phyloP scores from a whole-genome alignment of 2,329 filamentous ascomycete genomes.

The Nigrograna mackinnonii region DNA sequence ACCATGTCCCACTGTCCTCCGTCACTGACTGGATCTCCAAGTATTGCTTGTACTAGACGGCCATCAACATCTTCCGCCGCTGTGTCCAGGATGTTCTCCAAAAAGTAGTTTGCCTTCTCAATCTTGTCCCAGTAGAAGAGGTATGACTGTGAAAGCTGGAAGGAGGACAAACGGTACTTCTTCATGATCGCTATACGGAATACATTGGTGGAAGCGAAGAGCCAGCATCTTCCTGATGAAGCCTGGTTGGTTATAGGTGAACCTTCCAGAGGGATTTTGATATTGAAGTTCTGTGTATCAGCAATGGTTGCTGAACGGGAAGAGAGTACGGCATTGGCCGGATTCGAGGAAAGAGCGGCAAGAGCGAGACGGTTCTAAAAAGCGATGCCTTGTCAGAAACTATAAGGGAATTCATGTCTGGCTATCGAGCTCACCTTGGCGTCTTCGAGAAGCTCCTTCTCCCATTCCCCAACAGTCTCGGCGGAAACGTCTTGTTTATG shows the following conservation, averaged over 20 bases:
- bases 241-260: conserved; percentile 84
- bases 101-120: conserved; percentile 88
- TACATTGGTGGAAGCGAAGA: conserved; percentile 89
- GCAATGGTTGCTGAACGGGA: conserved; percentile 65
- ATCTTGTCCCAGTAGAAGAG: conserved; percentile 95
- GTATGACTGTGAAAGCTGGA: conserved; percentile 86
- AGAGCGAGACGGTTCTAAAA: conserved; percentile 73
- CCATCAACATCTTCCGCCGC: conserved; percentile 70
- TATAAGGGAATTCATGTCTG: neutral
- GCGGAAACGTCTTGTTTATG: conserved; percentile 51
- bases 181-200: conserved; percentile 89
- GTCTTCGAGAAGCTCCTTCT: conserved; percentile 64
- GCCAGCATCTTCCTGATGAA: conserved; percentile 83
- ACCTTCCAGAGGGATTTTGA: conserved; percentile 81
- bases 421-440: conserved; percentile 57
- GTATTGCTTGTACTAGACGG: conserved; percentile 71
- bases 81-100: conserved; percentile 82
- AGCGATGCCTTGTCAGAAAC: neutral
- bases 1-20: conserved; percentile 95
- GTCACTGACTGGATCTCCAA: conserved; percentile 72
- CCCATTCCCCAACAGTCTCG: conserved; percentile 60
- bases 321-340: conserved; percentile 68
- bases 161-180: conserved; percentile 74
- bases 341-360: conserved; percentile 69
- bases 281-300: conserved; percentile 81